A percentile compares a stretch with the other conserved stretches of the same genome.
Conservation (phyloP, 129 eudicot genomes). For the Tanacetum coccineum region DNA sequence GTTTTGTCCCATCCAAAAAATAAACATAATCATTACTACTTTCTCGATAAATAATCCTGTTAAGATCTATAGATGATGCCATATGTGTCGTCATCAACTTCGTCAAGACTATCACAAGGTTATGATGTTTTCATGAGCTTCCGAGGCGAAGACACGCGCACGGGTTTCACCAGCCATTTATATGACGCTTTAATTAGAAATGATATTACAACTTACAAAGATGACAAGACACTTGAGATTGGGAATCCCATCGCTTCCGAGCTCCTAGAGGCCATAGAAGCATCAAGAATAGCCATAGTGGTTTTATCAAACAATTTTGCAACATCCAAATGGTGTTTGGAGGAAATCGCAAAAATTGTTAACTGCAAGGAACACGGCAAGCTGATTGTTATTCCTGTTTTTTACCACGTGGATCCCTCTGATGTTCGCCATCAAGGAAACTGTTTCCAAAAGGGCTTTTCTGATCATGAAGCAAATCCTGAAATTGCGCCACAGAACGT, state of each 20-base stretch:
- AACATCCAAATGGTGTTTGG: conserved; percentile 9
- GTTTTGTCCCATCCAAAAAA: no score
- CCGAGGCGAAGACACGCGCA: not conserved
- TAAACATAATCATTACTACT: no score
- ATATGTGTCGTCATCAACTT: not conserved
- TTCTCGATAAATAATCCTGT: no score
- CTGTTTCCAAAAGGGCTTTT: not conserved
- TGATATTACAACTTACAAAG: not conserved
- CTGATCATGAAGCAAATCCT: not conserved
- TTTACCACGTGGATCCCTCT: conserved; percentile 3
- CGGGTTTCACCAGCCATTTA: conserved; percentile 1
- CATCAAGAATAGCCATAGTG: not conserved
- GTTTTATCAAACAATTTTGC: not conserved
- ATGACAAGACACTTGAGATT: not conserved
- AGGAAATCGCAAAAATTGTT: conserved; percentile 2
- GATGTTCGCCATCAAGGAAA: not conserved
- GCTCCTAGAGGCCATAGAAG: conserved; percentile 5
- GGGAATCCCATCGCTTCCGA: conserved; percentile 2
- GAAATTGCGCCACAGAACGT: not conserved
- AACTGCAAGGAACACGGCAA: not conserved
- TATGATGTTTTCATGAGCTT: conserved; percentile 9
- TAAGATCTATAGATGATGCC: not conserved
- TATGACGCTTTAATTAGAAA: not conserved
- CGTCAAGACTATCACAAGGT: not conserved
- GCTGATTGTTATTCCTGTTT: not conserved